Conservation (phyloP, 176 grass and related monocot genomes). For the Musa itinerans region DNA sequence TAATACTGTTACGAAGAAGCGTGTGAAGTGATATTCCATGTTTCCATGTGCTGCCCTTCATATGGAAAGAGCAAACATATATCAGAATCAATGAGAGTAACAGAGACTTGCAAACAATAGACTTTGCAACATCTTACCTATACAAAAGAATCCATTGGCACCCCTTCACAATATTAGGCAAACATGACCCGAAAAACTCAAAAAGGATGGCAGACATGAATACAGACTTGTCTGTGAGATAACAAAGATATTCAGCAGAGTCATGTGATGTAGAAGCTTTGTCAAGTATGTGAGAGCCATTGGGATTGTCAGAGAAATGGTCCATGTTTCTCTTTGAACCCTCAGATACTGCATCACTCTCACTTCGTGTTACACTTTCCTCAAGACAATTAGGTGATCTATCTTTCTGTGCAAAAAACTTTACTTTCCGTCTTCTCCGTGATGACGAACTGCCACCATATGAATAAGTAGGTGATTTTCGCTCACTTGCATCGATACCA, state of each 20-base stretch:
- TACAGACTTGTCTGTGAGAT: slow-evolving; percentile 61
- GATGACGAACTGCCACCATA: slow-evolving; percentile 30
- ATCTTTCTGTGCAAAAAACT: slow-evolving; percentile 28
- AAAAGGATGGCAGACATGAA: slow-evolving; percentile 67
- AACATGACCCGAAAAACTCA: slow-evolving; percentile 64
- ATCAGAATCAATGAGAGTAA: slow-evolving; percentile 9
- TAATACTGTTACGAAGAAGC: slow-evolving; percentile 58
- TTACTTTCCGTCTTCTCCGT: slow-evolving; percentile 34
- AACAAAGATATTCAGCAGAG: slow-evolving; percentile 22
- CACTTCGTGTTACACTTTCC: slow-evolving; percentile 41
- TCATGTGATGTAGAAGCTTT: slow-evolving; percentile 35
- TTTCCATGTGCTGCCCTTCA: slow-evolving; percentile 94
- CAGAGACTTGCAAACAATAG: slow-evolving; percentile 7
- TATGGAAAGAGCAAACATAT: slow-evolving; percentile 39
- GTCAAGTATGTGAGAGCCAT: slow-evolving; percentile 26
- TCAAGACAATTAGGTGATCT: slow-evolving; percentile 29
- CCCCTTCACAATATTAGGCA: slow-evolving; percentile 76
- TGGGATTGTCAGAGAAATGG: slow-evolving; percentile 16
- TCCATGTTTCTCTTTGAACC: slow-evolving; percentile 16
- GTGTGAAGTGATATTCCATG: slow-evolving; percentile 88
- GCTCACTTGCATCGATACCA: slow-evolving; percentile 15
- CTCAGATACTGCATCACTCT: slow-evolving; percentile 34
- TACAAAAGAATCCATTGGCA: slow-evolving; percentile 86
- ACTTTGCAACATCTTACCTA: slow-evolving; percentile 40
- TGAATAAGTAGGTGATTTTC: slow-evolving; percentile 9